phyloP scores from a whole-genome alignment of 164 flowering plant genomes.

The Dillenia suffruticosa region DNA sequence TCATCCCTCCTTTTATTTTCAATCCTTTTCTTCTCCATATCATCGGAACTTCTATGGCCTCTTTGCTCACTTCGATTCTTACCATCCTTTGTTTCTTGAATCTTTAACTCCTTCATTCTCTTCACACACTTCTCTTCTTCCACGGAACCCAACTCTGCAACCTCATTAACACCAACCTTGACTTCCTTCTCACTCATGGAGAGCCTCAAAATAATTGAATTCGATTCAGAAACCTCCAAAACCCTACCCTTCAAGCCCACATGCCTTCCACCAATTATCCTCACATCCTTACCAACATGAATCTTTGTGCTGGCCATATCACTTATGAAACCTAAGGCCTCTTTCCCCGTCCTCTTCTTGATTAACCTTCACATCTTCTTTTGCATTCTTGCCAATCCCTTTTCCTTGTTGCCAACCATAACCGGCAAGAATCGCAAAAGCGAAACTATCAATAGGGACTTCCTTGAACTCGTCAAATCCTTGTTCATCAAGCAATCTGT shows the following conservation, averaged over 20 bases:
- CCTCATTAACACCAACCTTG: slow-evolving; percentile 28
- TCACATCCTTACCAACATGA: slow-evolving; percentile 13
- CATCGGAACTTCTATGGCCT: slow-evolving; percentile 3
- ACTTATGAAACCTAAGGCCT: slow-evolving; percentile 47
- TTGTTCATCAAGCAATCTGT: slow-evolving; percentile 48
- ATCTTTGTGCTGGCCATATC: slow-evolving; percentile 15
- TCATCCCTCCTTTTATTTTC: slow-evolving; percentile 17
- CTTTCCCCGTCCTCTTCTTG: slow-evolving; percentile 27
- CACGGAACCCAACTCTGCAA: slow-evolving; percentile 56
- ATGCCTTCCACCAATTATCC: slow-evolving; percentile 35
- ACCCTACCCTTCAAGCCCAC: slow-evolving; percentile 48
- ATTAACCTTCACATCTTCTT: slow-evolving; percentile 56
- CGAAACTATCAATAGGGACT: slow-evolving; percentile 74
- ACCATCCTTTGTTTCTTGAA: slow-evolving; percentile 14
- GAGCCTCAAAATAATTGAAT: slow-evolving; percentile 37
- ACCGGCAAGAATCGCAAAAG: slow-evolving; percentile 56
- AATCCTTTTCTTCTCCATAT: slow-evolving; percentile 7
- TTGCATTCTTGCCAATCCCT: slow-evolving; percentile 64
- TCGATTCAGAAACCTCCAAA: slow-evolving; percentile 19
- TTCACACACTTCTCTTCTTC: slow-evolving; percentile 61
- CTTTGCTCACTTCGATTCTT: slow-evolving; percentile 9
- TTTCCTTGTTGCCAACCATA: slow-evolving; percentile 80
- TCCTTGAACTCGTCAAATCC: slow-evolving; percentile 57
- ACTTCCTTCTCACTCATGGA: slow-evolving; percentile 35
- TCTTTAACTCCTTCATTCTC: slow-evolving; percentile 35